Evolutionary conservation across 2,329 filamentous ascomycete species (phyloP).

Genomic region (Exophiala sp.): DNA sequence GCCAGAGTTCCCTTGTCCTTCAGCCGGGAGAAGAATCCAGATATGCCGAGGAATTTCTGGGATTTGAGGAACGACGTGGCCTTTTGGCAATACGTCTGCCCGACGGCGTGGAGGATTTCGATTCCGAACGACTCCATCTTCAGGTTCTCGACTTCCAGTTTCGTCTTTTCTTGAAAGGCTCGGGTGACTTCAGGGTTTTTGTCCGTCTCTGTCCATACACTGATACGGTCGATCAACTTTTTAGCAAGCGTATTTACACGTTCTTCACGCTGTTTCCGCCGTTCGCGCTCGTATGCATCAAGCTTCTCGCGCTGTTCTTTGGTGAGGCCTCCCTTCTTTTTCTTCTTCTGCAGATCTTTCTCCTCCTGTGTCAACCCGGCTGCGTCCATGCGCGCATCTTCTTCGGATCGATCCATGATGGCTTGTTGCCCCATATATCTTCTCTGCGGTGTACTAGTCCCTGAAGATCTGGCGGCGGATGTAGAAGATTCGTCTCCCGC

Average conservation of each 20-base stretch:
- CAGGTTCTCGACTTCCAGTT: slow-evolving; percentile 90
- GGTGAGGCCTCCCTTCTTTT: slow-evolving; percentile 78
- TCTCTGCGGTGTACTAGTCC: slow-evolving; percentile 45
- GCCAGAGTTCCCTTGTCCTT: slow-evolving; percentile 95
- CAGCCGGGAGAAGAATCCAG: slow-evolving; percentile 86
- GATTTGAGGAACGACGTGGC: slow-evolving; percentile 82
- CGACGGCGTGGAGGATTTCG: slow-evolving; percentile 92
- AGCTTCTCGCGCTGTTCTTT: slow-evolving; percentile 94
- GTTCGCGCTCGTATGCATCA: slow-evolving; percentile 79
- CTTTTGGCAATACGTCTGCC: slow-evolving; percentile 82
- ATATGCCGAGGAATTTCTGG: slow-evolving; percentile 94
- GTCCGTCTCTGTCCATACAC: slow-evolving; percentile 96
- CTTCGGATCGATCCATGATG: slow-evolving; percentile 81
- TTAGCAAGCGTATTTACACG: slow-evolving; percentile 75
- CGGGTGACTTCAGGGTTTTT: slow-evolving; percentile 75
- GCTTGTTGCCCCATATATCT: slow-evolving; percentile 67
- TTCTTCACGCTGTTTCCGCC: slow-evolving; percentile 76
- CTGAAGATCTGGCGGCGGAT: slow-evolving; percentile 31
- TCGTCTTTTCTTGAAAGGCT: slow-evolving; percentile 90
- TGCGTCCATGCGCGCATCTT: slow-evolving; percentile 61
- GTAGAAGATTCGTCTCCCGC: slow-evolving; percentile 22
- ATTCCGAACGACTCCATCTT: slow-evolving; percentile 99
- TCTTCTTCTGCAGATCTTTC: slow-evolving; percentile 70
- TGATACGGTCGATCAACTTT: slow-evolving; percentile 84
- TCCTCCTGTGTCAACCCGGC: slow-evolving; percentile 65